A percentile compares a stretch with the other conserved stretches of the same genome.
Conservation (phyloP, 306 rosid genomes). For the Lathyrus tuberosus region DNA sequence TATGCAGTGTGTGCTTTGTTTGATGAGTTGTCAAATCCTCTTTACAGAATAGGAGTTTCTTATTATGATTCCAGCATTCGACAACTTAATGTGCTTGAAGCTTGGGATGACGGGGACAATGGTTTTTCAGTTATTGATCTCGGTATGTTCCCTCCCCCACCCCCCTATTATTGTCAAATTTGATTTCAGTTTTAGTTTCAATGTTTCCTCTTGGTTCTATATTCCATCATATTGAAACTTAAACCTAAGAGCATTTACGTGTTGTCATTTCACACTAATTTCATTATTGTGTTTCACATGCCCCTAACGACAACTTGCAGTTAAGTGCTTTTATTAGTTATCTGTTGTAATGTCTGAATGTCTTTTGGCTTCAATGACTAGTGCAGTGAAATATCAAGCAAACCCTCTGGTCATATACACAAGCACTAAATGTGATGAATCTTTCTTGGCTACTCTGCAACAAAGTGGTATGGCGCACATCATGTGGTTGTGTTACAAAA, state of each 20-base stretch:
- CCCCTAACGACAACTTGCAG: constrained; percentile 5
- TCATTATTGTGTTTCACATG: constrained; percentile 15
- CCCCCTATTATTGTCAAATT: constrained; percentile 34
- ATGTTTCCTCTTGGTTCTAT: constrained; percentile 29
- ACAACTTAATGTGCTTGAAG: constrained; percentile 86
- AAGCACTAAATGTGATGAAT: constrained; percentile 87
- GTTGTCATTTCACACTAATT: constrained; percentile 7
- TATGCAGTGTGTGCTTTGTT: constrained; percentile 25
- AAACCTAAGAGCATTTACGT: constrained; percentile 29
- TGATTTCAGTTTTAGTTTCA: constrained; percentile 39
- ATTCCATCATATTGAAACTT: constrained; percentile 34
- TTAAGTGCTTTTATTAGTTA: constrained; percentile 20
- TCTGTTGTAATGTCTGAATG: constrained; percentile 27
- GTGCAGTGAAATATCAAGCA: constrained; percentile 93
- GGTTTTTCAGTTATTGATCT: constrained; percentile 85
- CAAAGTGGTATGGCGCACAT: constrained; percentile 66
- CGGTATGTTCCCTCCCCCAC: constrained; percentile 58
- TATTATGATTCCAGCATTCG: constrained; percentile 88
- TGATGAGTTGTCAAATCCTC: constrained; percentile 31
- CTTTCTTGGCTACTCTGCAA: constrained; percentile 88
- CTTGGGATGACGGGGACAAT: constrained; percentile 88
- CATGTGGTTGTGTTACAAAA: constrained; percentile 30
- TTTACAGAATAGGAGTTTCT: constrained; percentile 84
- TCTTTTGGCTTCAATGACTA: constrained; percentile 38
- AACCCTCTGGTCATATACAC: constrained; percentile 83